Conservation (phyloP, 495 filamentous ascomycete species). For the Stereocaulon alpinum region DNA sequence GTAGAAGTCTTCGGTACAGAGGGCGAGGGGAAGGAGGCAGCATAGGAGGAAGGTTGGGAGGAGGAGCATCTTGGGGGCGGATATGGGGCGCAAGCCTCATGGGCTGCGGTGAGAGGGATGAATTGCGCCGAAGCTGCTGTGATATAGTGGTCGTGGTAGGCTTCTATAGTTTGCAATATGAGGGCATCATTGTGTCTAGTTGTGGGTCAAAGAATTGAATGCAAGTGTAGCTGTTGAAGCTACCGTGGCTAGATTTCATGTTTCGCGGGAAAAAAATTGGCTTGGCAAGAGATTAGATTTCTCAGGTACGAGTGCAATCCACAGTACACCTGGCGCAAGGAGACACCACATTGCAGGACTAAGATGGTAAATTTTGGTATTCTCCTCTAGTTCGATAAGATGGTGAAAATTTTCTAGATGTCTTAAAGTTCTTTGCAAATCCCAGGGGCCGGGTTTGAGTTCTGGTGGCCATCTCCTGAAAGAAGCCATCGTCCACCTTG, state of each 20-base stretch:
- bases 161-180: too few relatives aligned
- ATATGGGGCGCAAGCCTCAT: slow-evolving; percentile 6
- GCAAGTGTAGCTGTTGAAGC: background rate
- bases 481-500: too few relatives aligned
- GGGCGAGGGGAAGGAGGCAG: slow-evolving; percentile 38
- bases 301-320: background rate
- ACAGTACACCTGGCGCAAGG: background rate
- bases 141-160: background rate
- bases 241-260: slow-evolving; percentile 7
- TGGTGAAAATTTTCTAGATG: too few relatives aligned
- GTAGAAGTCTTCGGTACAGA: slow-evolving; percentile 80
- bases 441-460: too few relatives aligned
- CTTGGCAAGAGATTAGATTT: slow-evolving; percentile 10
- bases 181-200: background rate
- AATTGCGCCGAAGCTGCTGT: too few relatives aligned
- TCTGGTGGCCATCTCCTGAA: too few relatives aligned
- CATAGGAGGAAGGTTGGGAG: slow-evolving; percentile 23
- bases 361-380: too few relatives aligned
- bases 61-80: slow-evolving; percentile 16
- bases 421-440: too few relatives aligned
- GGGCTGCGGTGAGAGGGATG: background rate
- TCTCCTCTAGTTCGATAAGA: too few relatives aligned
- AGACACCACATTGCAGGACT: background rate
- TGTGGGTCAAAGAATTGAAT: background rate
- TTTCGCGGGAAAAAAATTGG: background rate